Base-by-base conservation (phyloP, 306 rosid genomes). In the Rosa multiflora region DNA sequence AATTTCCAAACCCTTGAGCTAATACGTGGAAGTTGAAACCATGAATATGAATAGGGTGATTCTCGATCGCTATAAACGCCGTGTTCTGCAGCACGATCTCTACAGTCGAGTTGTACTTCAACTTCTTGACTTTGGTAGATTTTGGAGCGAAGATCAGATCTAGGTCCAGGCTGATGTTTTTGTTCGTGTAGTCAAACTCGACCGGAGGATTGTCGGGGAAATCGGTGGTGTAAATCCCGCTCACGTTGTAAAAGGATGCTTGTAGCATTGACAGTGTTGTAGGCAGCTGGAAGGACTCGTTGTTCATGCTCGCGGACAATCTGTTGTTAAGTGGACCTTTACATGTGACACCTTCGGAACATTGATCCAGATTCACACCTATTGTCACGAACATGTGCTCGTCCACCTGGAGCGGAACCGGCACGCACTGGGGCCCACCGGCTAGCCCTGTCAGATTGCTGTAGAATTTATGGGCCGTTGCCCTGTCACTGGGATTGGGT, bases 1-100 rank as follows among this genome's bases (percentile, higher is more conserved):
- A 91, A 17, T 88, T 55, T 3, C 93, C 92, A 70, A 92, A 90
- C 6, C 94, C 96, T 71, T 90, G 92, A 6, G 92, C 97, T 74
- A 92, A 44, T 6, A 90, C 87, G 17, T 81, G 85, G 78, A 89
- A 93, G 75, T 88, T 84, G n/a, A 84, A 88, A 0, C 96, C 91
- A 11, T 91, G 96, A 32, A 93, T 10, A 44, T 93, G 96, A 1
- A 89, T 80, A 0, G 90, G 94, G 43, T 93, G 97, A 29, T 79
- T 91, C 83, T 88, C 91, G 9, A 55, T 8, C 0, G 78, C 63
- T 0, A 86, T 0, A 0, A 88, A 72, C 0, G 91, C 88, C 0
- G 89, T 84, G 63, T 88, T 85, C 72, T 91, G 97, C 1, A 84
- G 69, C 72, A 91, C 91, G 18, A 89, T 59, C 88, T 91, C 81